A percentile compares a stretch with the other conserved stretches of the same genome.
Evolutionary conservation across 2,329 filamentous ascomycete genomes (phyloP).

Genomic region (Fusarium torulosum): DNA sequence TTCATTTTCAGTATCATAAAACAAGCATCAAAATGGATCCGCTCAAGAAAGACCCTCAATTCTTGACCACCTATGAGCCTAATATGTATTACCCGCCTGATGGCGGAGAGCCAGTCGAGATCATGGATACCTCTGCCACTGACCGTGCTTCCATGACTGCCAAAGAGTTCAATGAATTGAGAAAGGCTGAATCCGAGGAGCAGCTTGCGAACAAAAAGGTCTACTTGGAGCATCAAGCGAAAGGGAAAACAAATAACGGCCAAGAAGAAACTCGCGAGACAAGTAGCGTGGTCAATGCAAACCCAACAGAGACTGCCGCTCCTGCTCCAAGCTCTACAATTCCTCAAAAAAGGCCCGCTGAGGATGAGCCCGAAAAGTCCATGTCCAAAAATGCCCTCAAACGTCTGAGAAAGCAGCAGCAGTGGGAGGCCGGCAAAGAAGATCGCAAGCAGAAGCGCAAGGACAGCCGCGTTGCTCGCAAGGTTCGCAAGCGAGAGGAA

Average conservation of each 20-base stretch:
- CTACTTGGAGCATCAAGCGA: not conserved
- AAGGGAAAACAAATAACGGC: not conserved
- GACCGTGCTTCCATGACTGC: not conserved
- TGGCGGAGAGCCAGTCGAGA: not conserved
- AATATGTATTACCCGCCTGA: not conserved
- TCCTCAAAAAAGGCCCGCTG: conserved; percentile 15
- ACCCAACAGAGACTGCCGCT: not conserved
- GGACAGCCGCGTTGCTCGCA: conserved; percentile 64
- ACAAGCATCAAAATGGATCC: not conserved
- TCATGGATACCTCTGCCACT: not conserved
- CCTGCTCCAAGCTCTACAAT: conserved; percentile 10
- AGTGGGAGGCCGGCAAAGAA: conserved; percentile 80
- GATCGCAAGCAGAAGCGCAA: conserved; percentile 67
- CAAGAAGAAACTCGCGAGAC: not conserved
- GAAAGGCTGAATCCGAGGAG: not conserved
- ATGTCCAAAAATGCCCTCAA: conserved; percentile 91
- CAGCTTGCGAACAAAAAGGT: not conserved
- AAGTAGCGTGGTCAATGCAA: not conserved
- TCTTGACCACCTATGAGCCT: not conserved
- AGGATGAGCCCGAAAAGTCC: conserved; percentile 28
- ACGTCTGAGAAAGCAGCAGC: conserved; percentile 76
- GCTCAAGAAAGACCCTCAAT: not conserved
- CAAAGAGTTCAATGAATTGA: not conserved
- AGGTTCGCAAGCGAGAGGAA: conserved; percentile 63
- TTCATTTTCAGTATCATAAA: not conserved